A percentile compares a stretch with the other conserved stretches of the same genome.
phyloP scores from a whole-genome alignment of 345 rosid species.

The Luvunga scandens region DNA sequence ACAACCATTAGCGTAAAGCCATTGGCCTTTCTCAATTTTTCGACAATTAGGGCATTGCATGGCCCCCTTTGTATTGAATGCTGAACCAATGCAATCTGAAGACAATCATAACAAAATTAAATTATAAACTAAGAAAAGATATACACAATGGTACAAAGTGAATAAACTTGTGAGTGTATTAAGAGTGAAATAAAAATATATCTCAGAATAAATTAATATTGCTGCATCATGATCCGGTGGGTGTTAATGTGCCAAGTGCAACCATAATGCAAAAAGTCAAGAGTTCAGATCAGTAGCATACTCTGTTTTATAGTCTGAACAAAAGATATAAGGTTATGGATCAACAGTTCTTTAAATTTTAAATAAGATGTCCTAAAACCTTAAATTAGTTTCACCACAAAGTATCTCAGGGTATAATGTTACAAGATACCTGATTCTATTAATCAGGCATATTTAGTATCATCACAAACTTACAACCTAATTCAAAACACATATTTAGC shows the following conservation, averaged over 20 bases:
- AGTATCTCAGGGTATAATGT: neutral
- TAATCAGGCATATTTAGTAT: neutral
- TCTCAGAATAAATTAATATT: neutral
- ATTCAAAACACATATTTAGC: neutral
- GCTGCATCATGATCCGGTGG: neutral
- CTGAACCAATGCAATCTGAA: constrained; percentile 98
- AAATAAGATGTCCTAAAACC: neutral
- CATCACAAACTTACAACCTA: neutral
- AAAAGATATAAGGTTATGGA: neutral
- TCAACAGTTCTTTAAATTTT: neutral
- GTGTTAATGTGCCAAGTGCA: neutral
- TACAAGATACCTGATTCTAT: neutral
- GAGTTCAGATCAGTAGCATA: neutral
- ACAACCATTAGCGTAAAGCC: constrained; percentile 88
- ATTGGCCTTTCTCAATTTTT: constrained; percentile 95
- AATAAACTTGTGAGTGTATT: neutral
- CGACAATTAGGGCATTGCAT: constrained; percentile 99
- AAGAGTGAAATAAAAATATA: no score
- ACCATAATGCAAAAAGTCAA: neutral
- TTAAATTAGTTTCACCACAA: neutral
- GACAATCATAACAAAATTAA: constrained; percentile 16
- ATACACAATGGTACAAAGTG: neutral
- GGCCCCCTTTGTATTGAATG: constrained; percentile 89
- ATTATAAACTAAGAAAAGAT: neutral
- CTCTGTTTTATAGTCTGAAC: neutral